Evolutionary conservation across 2,329 filamentous ascomycete species (phyloP), one percentile per base, ranked within the genome.

Genomic region (Exophiala oligosperma): DNA sequence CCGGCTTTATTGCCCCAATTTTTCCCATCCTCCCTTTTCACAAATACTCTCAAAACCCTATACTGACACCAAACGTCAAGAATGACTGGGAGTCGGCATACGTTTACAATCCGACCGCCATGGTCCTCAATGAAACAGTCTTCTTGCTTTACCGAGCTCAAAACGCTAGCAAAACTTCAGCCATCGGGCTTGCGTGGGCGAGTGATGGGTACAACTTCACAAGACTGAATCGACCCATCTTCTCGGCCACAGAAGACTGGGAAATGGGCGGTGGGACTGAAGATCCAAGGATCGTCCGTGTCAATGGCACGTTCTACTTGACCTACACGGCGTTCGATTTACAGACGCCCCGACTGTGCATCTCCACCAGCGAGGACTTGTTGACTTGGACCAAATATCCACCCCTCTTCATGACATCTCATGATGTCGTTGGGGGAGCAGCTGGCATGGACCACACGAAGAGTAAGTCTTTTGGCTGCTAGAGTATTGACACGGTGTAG

Each of bases 81-180:
- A 56, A 59, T 29, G 44, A 52, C 8, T 64, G 58, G 46, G 62
- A 64, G 32, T 61, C 62, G 1, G 52, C 60, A 9, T 61, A 63
- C 40, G 49, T 64, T 8, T 64, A 63, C 49, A 64, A 64, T 43
- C 54, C 62, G 14, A 59, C 57, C 12, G 62, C 62, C 7, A 64
- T 64, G 23, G 62, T 63, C 3, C 29, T 64, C 11, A 60, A 63
- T 41, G 57, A 61, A 4, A 63, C 48, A 28, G 48, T 73, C 37
- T 71, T 68, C 52, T 61, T 74, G 28, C 63, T 74, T 3, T 73
- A 73, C 61, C 68, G 70, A n/a, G 71, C 72, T 3, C 72, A 73
- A 54, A 70, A 73, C 57, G 60, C 60, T 0, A 65, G 60, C 7
- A 66, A 67, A 21, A 67, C 65, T 7, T 72, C 70, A n/a, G 66